Conservation (phyloP, 352 stramenopile genomes). For the Pythium diclinum region DNA sequence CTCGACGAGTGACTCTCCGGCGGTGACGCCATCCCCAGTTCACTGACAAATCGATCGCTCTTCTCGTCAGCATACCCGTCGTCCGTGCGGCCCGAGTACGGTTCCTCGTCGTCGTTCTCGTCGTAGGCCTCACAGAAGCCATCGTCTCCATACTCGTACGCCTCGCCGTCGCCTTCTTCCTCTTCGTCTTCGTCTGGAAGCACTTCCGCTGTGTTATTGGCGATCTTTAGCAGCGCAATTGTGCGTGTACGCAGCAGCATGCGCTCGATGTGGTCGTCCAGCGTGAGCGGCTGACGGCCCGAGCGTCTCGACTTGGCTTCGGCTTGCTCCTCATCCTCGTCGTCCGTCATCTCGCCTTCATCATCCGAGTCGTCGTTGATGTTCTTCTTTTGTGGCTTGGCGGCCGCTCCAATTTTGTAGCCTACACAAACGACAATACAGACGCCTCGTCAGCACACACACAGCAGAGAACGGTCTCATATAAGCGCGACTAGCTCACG, state of each 20-base stretch:
- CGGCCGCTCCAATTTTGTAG: conserved; percentile 34
- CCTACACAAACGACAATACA: conserved; percentile 28
- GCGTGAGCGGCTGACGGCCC: conserved; percentile 27
- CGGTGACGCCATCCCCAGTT: not conserved
- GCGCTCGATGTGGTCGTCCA: conserved; percentile 70
- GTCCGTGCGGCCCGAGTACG: not conserved
- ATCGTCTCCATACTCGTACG: conserved; percentile 27
- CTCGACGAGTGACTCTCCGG: conserved; percentile 11
- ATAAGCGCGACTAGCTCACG: conserved; percentile 23
- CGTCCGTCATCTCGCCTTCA: conserved; percentile 9
- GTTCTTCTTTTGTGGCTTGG: conserved; percentile 24
- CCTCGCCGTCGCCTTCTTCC: conserved; percentile 39
- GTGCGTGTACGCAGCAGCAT: conserved; percentile 63
- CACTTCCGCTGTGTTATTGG: conserved; percentile 66
- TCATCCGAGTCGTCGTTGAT: conserved; percentile 38
- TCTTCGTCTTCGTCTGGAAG: conserved; percentile 47
- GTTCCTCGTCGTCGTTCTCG: not conserved
- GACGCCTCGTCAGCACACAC: not conserved
- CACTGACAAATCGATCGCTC: conserved; percentile 13
- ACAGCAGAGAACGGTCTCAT: not conserved
- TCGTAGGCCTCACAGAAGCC: conserved; percentile 12
- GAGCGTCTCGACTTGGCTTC: conserved; percentile 19
- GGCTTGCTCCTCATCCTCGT: conserved; percentile 19
- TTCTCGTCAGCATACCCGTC: conserved; percentile 19
- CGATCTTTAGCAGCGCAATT: conserved; percentile 66